These are phyloP conservation scores for Truncatella angustata DNA, from an alignment of 2,329 filamentous ascomycete genomes.

Conservation along the genomic window DNA sequence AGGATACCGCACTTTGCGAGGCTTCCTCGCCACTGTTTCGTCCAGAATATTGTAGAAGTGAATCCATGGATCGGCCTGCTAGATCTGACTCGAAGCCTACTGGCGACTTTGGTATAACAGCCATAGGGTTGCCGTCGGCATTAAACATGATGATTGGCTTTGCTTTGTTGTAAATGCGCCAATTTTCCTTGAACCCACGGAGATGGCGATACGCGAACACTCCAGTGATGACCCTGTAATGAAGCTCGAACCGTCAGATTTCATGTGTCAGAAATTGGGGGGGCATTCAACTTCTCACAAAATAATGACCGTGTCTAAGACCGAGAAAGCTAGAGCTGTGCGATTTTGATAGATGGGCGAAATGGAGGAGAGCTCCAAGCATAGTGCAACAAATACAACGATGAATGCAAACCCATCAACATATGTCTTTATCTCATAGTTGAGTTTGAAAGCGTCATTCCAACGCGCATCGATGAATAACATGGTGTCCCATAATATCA, in stretches of 20 bases:
- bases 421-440: not conserved
- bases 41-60: not conserved
- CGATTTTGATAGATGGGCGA: too few species aligned
- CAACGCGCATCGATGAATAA: not conserved
- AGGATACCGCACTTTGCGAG: not conserved
- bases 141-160: not conserved
- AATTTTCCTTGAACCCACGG: not conserved
- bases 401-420: not conserved
- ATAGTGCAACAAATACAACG: not conserved
- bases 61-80: not conserved
- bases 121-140: not conserved
- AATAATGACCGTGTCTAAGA: not conserved
- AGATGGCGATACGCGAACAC: not conserved
- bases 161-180: not conserved
- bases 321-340: not conserved
- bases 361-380: not conserved
- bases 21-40: not conserved
- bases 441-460: not conserved
- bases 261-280: too few species aligned
- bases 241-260: too few species aligned
- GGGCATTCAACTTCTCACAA: too few species aligned
- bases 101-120: not conserved
- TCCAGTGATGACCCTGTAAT: not conserved
- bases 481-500: not conserved
- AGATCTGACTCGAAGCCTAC: not conserved